Base-by-base conservation (phyloP, 2,329 filamentous ascomycete species). In the Paramyrothecium sp. region DNA sequence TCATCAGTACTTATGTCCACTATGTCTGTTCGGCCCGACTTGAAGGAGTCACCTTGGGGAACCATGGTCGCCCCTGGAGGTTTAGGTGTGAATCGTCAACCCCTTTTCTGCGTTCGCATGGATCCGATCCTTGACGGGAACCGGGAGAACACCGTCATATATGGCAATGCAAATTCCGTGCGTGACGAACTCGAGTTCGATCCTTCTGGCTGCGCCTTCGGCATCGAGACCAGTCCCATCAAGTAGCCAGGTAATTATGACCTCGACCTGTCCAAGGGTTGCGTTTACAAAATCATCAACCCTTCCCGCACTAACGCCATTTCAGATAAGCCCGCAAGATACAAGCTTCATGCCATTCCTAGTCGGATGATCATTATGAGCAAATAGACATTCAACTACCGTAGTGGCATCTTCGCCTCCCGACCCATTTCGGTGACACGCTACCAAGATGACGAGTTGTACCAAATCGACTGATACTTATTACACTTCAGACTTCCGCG, bases 41-140 rank as follows among this genome's bases (percentile, higher is more conserved):
- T 80, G 13, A 71, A 69, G 5, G 83, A 67, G 17, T 38, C 33
- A 38, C 72, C 69, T 1, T 86, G 80, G 66, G 83, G 82, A 7
- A 89, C 82, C 53, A 75, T 86, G 4, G 84, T 89, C 3, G 76
- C 77, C 0, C 26, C 26, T 30, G 26, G 26, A 30, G 26, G 4
- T 4, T 10, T 30, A 5, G 86, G 85, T 0, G 82, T 83, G 49
- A 85, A 88, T 65, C 86, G 89, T 63, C 86, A 89, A 64, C 85
- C 89, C 69, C 77, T 89, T 53, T 89, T 89, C 67, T 80, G 76
- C 19, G 67, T 83, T 46, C 78, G 85, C 3, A 80, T 89, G 23
- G 85, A 89, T 61, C 84, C 85, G 0, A 80, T 81, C 19, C 74
- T 88, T 52, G 84, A 88, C 63, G 84, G 84, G 5, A 73, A 80